These are phyloP conservation scores for Globisporangium carolinianum DNA, from an alignment of 352 stramenopile species.

Conservation along the genomic window DNA sequence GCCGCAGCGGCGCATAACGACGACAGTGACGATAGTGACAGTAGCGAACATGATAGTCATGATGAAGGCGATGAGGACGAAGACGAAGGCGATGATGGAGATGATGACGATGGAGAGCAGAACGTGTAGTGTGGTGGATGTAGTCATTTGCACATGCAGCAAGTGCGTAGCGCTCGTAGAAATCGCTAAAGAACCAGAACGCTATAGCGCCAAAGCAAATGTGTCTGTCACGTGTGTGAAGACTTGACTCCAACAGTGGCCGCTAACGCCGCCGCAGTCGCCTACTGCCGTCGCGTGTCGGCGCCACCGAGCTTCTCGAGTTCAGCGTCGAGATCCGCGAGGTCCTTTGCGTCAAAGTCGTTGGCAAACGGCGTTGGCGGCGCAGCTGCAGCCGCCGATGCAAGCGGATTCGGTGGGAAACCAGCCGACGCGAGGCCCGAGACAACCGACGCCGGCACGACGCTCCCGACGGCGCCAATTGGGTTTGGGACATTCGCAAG, in stretches of 20 bases:
- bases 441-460: conserved; percentile 39
- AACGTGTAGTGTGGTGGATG: neutral
- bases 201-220: too few species aligned
- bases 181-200: too few species aligned
- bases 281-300: conserved; percentile 16
- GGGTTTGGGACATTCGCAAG: conserved; percentile 69
- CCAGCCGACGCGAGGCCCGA: conserved; percentile 31
- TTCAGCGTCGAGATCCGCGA: conserved; percentile 60
- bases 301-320: conserved; percentile 62
- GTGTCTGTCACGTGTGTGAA: too few species aligned
- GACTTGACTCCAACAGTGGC: too few species aligned
- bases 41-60: neutral
- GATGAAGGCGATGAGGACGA: conserved; percentile 14
- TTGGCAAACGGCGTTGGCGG: conserved; percentile 14
- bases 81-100: conserved; percentile 13
- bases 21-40: conserved; percentile 7
- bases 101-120: conserved; percentile 11
- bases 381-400: neutral
- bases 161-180: neutral
- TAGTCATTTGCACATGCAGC: conserved; percentile 6
- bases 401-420: conserved; percentile 36
- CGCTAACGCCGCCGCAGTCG: too few species aligned
- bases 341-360: conserved; percentile 49
- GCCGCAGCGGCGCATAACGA: conserved; percentile 3
- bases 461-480: conserved; percentile 50